Evolutionary conservation across 2,329 filamentous ascomycete genomes (phyloP).

Genomic region (Botryosphaeria dothidea): DNA sequence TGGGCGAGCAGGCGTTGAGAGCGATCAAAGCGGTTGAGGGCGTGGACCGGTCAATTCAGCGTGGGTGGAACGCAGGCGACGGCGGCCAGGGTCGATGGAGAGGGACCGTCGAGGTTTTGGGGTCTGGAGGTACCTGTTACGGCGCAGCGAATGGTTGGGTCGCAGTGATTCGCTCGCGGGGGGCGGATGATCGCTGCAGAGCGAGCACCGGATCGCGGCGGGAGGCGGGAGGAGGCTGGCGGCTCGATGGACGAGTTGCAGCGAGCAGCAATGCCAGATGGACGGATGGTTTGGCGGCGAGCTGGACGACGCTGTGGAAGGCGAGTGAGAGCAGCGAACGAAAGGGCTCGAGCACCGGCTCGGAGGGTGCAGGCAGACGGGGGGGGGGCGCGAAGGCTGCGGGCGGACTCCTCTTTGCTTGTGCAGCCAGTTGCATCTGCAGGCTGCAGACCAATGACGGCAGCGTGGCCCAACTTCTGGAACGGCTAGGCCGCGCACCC

Average conservation of each 20-base stretch:
- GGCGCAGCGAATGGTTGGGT: not conserved
- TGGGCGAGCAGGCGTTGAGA: not conserved
- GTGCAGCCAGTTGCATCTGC: slow-evolving; percentile 1
- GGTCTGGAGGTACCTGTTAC: not conserved
- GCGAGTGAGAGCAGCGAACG: slow-evolving; percentile 8
- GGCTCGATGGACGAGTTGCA: not conserved
- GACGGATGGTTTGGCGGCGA: not conserved
- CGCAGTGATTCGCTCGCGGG: slow-evolving; percentile 9
- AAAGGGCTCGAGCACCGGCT: not conserved
- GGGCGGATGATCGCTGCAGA: not conserved
- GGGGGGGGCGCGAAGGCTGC: not conserved
- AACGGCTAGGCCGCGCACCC: slow-evolving; percentile 11
- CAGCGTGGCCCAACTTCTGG: not conserved
- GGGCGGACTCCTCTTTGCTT: not conserved
- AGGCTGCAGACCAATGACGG: slow-evolving; percentile 6
- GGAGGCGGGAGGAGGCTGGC: slow-evolving; percentile 6
- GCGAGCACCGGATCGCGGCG: slow-evolving; percentile 3
- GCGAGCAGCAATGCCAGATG: not conserved
- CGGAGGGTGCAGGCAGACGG: not conserved
- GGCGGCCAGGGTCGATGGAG: not conserved
- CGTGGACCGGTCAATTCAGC: not conserved
- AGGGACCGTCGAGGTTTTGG: not conserved
- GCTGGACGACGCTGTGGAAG: slow-evolving; percentile 1
- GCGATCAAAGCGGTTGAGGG: not conserved
- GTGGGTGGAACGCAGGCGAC: not conserved